Evolutionary conservation across 495 filamentous ascomycete genomes (phyloP).

Genomic region (Podospora pseudoanserina): DNA sequence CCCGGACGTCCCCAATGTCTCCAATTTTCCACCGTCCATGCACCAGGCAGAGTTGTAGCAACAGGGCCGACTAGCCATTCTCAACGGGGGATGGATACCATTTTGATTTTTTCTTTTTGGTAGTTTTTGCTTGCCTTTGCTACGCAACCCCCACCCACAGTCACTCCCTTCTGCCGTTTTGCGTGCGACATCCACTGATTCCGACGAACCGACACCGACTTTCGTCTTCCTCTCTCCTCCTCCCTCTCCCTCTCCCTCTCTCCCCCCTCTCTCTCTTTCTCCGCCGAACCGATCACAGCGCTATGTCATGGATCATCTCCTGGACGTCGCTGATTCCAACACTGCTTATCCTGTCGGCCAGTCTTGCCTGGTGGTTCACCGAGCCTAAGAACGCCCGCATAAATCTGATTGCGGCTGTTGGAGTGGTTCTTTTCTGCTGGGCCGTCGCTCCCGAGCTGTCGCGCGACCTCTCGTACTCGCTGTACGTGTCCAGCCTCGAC

Average conservation of each 20-base stretch:
- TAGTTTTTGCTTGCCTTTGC: conserved; percentile 3
- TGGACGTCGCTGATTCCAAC: conserved; percentile 48
- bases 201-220: conserved; percentile 11
- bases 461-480: conserved; percentile 35
- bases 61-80: not conserved
- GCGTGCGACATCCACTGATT: conserved; percentile 5
- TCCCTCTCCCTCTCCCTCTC: conserved; percentile 9
- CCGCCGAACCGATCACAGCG: conserved; percentile 33
- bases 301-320: conserved; percentile 51
- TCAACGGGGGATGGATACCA: not conserved
- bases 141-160: conserved; percentile 2
- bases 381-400: conserved; percentile 45
- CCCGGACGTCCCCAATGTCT: conserved; percentile 8
- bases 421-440: conserved; percentile 46
- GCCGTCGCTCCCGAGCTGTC: conserved; percentile 43
- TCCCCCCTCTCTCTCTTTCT: conserved; percentile 10
- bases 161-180: conserved; percentile 5
- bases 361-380: conserved; percentile 48
- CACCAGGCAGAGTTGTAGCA: not conserved
- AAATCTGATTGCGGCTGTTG: conserved; percentile 44
- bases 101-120: not conserved
- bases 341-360: conserved; percentile 48
- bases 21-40: conserved; percentile 8
- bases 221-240: conserved; percentile 9
- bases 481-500: conserved; percentile 36